phyloP scores from a whole-genome alignment of 768 basidiomycete species.

The Neoboletus magnificus region DNA sequence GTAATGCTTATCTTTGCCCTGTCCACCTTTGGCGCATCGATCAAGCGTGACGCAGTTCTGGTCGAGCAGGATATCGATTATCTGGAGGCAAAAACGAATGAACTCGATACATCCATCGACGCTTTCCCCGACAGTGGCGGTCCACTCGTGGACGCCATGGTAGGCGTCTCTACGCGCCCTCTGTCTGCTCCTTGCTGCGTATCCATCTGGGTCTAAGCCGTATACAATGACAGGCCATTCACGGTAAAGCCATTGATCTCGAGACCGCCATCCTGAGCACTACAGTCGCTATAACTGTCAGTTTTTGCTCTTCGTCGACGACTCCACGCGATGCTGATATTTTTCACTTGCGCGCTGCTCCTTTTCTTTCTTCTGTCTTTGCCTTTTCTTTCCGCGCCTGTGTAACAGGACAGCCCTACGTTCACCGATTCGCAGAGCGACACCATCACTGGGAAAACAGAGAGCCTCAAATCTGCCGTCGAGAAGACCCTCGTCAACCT shows the following conservation, averaged over 20 bases:
- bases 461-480: rapidly evolving
- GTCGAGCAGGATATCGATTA: background rate
- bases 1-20: constrained; percentile 9
- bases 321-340: background rate
- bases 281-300: background rate
- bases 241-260: rapidly evolving
- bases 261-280: rapidly evolving
- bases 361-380: background rate
- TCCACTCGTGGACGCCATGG: rapidly evolving
- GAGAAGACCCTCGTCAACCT: background rate
- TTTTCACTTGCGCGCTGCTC: background rate
- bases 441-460: rapidly evolving
- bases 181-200: background rate
- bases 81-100: rapidly evolving
- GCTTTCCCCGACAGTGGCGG: background rate
- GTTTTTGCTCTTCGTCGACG: background rate
- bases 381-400: background rate
- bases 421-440: background rate
- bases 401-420: background rate
- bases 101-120: background rate
- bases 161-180: background rate
- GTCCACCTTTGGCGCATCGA: constrained; percentile 8
- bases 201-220: background rate
- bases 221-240: background rate
- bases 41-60: constrained; percentile 1